Base-by-base conservation (phyloP, 352 stramenopile genomes). In the Globisporangium paroecandrum region DNA sequence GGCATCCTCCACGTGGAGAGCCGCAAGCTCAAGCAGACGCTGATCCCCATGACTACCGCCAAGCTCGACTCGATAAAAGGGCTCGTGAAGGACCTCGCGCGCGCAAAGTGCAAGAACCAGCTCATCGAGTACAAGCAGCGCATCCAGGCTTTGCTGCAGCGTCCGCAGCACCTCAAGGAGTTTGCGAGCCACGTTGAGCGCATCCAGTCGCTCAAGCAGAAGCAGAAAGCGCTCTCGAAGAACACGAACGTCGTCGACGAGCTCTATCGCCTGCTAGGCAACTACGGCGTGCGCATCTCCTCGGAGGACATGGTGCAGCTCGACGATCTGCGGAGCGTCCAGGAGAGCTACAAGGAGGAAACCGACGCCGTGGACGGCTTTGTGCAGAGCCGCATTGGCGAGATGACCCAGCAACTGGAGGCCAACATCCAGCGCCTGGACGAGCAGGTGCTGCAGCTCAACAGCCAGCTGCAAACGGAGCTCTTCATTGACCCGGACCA, bases 221-320 rank as follows among this genome's bases (percentile, higher is more conserved):
- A 94, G 59, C 85, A 93, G 58, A 95, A 94, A 60, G 82, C 83
- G 13, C 71, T 95, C 1, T 71, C 82, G 6, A 94, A 95, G 68
- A 93, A 93, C 71, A 94, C 86, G 4, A 94, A 93, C 54, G 85
- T 97, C 18, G 90, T 98, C 20, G 94, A 98, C 54, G 91, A 98
- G 58, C 88, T 98, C 66, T 98, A 98, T 65, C 79, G 90, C 1
- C 74, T 98, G 18, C 77, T 98, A 2, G 77, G 81, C n/a, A 89
- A 82, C 18, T 97, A 98, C 65, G 87, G 92, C 24, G 93, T 98
- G 1, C 92, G 91, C 9, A 92, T 98, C 5, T 92, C 88, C 7
- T 92, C 89, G 0, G 91, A 98, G 65, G 95, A 98, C 65, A 95
- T 98, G 85, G 94, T 98, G 7, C 89, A 97, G 59, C 72, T 97